Evolutionary conservation across 345 rosid species (phyloP).

Genomic region (Acer negundo): DNA sequence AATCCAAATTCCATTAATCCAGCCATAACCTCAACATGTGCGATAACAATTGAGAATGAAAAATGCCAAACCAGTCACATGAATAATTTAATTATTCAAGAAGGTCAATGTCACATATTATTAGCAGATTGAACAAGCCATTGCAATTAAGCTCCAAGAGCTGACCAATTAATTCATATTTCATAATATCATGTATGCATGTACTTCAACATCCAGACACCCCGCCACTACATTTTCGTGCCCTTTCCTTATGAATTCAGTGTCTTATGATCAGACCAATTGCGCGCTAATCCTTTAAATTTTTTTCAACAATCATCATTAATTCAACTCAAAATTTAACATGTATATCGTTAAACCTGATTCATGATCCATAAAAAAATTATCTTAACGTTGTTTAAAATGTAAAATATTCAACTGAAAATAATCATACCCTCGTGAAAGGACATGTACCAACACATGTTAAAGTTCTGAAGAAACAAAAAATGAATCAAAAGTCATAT

Average conservation of each 20-base stretch:
- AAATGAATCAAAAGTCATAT: no score
- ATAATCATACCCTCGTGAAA: no score
- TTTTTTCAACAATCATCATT: background rate
- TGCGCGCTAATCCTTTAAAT: background rate
- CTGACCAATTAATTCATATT: conserved; percentile 12
- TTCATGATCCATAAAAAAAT: no score
- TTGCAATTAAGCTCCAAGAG: conserved; percentile 2
- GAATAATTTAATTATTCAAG: conserved; percentile 8
- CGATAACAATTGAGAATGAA: background rate
- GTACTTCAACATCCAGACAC: conserved; percentile 8
- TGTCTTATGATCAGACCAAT: background rate
- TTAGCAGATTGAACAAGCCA: conserved; percentile 3
- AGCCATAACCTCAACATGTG: background rate
- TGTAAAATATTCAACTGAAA: no score
- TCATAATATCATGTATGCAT: background rate
- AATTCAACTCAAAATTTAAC: background rate
- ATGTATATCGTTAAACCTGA: no score
- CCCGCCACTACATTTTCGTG: conserved; percentile 5
- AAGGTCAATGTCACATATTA: conserved; percentile 9
- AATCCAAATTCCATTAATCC: background rate
- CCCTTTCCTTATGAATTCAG: background rate
- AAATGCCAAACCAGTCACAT: conserved; percentile 17
- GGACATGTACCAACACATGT: no score
- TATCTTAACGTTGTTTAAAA: no score
- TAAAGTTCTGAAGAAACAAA: no score